Percentiles rank a stretch among this genome's conserved stretches.
phyloP scores from a whole-genome alignment of 371 early-diverging fungal species.

The Funneliformis caledonium region DNA sequence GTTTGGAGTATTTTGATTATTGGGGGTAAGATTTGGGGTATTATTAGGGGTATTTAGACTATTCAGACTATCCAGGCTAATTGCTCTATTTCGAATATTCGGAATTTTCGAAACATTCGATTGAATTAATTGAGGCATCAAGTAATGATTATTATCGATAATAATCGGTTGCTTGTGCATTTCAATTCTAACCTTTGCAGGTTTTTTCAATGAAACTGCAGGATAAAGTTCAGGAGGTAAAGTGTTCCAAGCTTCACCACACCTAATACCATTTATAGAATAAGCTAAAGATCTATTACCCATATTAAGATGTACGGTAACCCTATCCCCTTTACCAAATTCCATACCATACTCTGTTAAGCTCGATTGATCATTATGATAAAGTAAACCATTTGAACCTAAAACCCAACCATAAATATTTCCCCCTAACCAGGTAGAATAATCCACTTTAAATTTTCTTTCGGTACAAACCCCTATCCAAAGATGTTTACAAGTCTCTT shows the following conservation, averaged over 20 bases:
- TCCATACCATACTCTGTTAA: background rate
- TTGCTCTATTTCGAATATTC: too few species aligned
- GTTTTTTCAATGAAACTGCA: slow-evolving; percentile 16
- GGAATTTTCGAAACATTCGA: too few species aligned
- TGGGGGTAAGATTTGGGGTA: too few species aligned
- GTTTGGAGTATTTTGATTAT: too few species aligned
- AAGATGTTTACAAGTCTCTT: slow-evolving; percentile 1
- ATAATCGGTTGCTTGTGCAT: background rate
- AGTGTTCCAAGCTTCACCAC: background rate
- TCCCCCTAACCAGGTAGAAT: slow-evolving; percentile 6
- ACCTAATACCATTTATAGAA: slow-evolving; percentile 24
- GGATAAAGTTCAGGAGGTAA: slow-evolving; percentile 34
- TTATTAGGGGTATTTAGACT: too few species aligned
- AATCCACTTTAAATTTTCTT: background rate
- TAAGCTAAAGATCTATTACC: slow-evolving; percentile 21
- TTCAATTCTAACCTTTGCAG: slow-evolving; percentile 9
- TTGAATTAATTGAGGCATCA: background rate
- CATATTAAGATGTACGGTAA: slow-evolving; percentile 34
- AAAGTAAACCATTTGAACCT: slow-evolving; percentile 18
- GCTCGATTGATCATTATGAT: background rate
- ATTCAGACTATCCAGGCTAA: too few species aligned
- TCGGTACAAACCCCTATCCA: slow-evolving; percentile 28
- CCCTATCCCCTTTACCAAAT: slow-evolving; percentile 1
- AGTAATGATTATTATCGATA: background rate
- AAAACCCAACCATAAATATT: slow-evolving; percentile 1